Evolutionary conservation across 2,329 filamentous ascomycete species (phyloP).

Genomic region (Ophiostoma sp.): DNA sequence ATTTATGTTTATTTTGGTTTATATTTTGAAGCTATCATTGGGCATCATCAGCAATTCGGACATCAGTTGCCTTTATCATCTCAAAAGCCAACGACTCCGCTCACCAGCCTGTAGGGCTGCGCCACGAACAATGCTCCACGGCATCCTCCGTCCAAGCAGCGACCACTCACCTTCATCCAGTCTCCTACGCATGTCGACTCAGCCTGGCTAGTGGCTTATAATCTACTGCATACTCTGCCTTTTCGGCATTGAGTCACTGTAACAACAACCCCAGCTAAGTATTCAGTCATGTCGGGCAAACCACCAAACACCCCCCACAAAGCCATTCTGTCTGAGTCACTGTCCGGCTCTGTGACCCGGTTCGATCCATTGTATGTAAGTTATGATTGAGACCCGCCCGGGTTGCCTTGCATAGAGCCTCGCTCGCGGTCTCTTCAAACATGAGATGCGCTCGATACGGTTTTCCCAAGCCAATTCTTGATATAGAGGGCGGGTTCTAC

Average conservation of each 20-base stretch:
- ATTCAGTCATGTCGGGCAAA: not conserved
- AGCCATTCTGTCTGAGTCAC: conserved; percentile 17
- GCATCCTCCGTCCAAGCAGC: not conserved
- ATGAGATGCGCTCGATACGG: not conserved
- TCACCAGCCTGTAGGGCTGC: not conserved
- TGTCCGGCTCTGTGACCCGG: conserved; percentile 13
- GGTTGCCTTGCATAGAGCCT: conserved; percentile 2
- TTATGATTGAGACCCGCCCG: not conserved
- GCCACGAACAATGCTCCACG: not conserved
- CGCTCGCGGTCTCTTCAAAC: not conserved
- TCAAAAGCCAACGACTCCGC: not conserved
- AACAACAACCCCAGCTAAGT: not conserved
- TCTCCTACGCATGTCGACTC: not conserved
- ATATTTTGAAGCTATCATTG: not conserved
- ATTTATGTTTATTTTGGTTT: not conserved
- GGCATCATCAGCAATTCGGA: not conserved
- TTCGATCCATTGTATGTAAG: not conserved
- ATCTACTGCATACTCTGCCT: not conserved
- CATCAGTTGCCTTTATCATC: not conserved
- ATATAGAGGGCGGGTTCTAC: not conserved
- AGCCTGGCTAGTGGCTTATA: not conserved
- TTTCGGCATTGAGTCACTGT: not conserved
- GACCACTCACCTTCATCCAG: not conserved
- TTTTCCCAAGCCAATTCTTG: not conserved
- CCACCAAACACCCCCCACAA: conserved; percentile 2